These are phyloP conservation scores for Pueraria montana DNA, from an alignment of 306 rosid genomes.

Conservation along the genomic window DNA sequence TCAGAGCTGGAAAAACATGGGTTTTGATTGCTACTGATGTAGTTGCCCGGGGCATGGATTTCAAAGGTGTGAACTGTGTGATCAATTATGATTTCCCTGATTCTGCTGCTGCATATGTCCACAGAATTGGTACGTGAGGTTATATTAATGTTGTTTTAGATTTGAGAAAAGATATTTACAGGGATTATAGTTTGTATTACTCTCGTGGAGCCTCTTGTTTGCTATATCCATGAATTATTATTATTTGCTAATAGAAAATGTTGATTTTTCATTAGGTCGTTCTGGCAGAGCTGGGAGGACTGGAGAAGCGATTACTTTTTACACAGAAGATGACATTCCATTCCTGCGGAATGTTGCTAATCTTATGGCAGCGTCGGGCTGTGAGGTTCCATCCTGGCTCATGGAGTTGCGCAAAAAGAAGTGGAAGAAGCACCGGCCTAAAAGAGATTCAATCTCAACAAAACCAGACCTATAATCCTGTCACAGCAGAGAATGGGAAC, in stretches of 20 bases:
- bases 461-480: constrained; percentile 56
- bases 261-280: constrained; percentile 71
- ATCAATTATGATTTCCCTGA: constrained; percentile 97
- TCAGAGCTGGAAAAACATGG: constrained; percentile 98
- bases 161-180: constrained; percentile 26
- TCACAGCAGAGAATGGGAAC: constrained; percentile 34
- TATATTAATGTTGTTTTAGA: constrained; percentile 10
- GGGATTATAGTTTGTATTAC: constrained; percentile 28
- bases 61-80: constrained; percentile 90
- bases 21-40: constrained; percentile 96
- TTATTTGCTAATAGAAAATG: constrained; percentile 29
- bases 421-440: constrained; percentile 93
- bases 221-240: background rate
- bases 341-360: constrained; percentile 85
- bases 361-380: constrained; percentile 85
- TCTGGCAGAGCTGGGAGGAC: constrained; percentile 97
- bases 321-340: constrained; percentile 86
- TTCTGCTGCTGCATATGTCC: constrained; percentile 88
- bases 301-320: constrained; percentile 92
- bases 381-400: constrained; percentile 89
- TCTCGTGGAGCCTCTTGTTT: constrained; percentile 9
- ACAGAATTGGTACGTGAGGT: constrained; percentile 82
- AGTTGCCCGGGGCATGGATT: constrained; percentile 98
- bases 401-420: constrained; percentile 74
- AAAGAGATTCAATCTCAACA: constrained; percentile 79